phyloP scores from a whole-genome alignment of 148 eudicot genomes.

The Rhododendron ovatum region DNA sequence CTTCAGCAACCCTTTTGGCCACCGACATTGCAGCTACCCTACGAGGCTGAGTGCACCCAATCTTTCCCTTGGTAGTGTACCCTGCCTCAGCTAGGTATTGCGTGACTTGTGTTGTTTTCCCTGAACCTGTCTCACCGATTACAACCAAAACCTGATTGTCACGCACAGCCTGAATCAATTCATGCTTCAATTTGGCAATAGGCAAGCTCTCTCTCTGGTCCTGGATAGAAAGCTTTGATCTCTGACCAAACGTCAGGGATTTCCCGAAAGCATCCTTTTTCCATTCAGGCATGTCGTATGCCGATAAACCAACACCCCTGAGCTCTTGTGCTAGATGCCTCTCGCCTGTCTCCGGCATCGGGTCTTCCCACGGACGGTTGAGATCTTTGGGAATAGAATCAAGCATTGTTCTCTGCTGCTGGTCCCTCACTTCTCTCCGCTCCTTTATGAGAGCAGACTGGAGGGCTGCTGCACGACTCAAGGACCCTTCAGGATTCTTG shows the following conservation, averaged over 20 bases:
- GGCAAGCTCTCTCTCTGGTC: constrained; percentile 94
- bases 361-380: constrained; percentile 99
- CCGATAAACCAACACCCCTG: constrained; percentile 88
- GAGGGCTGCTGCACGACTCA: constrained; percentile 90
- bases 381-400: constrained; percentile 94
- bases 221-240: constrained; percentile 77
- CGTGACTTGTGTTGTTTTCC: constrained; percentile 92
- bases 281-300: constrained; percentile 97
- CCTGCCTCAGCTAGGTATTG: constrained; percentile 97
- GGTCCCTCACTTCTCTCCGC: constrained; percentile 85
- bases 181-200: constrained; percentile 77
- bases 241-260: constrained; percentile 85
- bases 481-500: constrained; percentile 86
- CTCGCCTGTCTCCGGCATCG: constrained; percentile 95
- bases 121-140: constrained; percentile 95
- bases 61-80: constrained; percentile 80
- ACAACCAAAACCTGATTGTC: constrained; percentile 40
- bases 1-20: constrained; percentile 95
- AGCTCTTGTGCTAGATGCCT: constrained; percentile 93
- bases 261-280: constrained; percentile 91
- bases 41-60: constrained; percentile 97
- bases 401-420: constrained; percentile 80
- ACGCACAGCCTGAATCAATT: constrained; percentile 61
- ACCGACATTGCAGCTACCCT: constrained; percentile 98
- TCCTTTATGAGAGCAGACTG: constrained; percentile 83